phyloP scores from a whole-genome alignment of 495 filamentous ascomycete genomes.

The Trichoderma asperelloides region DNA sequence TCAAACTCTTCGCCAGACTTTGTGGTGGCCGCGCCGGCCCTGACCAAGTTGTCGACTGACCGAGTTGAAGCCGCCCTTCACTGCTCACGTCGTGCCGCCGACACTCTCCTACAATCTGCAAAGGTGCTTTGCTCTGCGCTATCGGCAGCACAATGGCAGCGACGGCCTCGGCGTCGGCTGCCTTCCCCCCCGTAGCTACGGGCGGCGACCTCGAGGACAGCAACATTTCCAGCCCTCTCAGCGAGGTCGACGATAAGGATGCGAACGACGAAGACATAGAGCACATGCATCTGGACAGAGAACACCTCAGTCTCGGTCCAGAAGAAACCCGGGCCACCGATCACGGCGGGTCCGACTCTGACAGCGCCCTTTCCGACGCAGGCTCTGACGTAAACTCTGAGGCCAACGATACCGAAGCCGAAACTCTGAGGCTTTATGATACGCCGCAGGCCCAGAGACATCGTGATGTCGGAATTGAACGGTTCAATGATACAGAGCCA shows the following conservation, averaged over 20 bases:
- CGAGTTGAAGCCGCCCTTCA: not conserved
- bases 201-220: slow-evolving; percentile 26
- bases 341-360: slow-evolving; percentile 3
- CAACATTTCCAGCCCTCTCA: slow-evolving; percentile 60
- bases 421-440: slow-evolving; percentile 88
- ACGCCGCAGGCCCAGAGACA: slow-evolving; percentile 70
- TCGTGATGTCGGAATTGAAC: slow-evolving; percentile 50
- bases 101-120: not conserved
- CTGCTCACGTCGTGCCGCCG: not conserved
- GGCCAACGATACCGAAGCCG: slow-evolving; percentile 90
- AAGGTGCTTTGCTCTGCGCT: not conserved
- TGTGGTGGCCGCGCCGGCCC: not conserved
- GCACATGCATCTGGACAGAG: slow-evolving; percentile 32
- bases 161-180: slow-evolving; percentile 14
- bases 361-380: slow-evolving; percentile 20
- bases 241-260: slow-evolving; percentile 77
- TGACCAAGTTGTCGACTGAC: not conserved
- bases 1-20: not conserved
- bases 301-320: slow-evolving; percentile 37
- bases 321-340: slow-evolving; percentile 21
- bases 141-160: slow-evolving; percentile 1
- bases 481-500: slow-evolving; percentile 25
- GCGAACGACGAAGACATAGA: slow-evolving; percentile 37
- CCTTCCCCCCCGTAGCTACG: not conserved
- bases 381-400: slow-evolving; percentile 23